Base-by-base conservation (phyloP, 2,329 filamentous ascomycete species). In the Taxawa tesnikishii region DNA sequence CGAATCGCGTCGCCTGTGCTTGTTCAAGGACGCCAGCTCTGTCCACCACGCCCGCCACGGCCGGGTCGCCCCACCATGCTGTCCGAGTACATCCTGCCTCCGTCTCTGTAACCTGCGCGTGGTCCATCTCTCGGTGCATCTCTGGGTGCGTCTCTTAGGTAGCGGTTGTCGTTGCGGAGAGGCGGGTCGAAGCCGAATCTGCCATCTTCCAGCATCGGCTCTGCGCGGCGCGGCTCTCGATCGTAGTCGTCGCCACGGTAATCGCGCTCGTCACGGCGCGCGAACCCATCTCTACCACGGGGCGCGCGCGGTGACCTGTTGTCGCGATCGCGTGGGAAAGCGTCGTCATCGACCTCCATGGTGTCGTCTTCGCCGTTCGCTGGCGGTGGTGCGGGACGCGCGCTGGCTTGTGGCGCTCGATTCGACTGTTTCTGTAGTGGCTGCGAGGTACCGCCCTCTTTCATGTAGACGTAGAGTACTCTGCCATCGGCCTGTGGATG, bases 401-500 rank as follows among this genome's bases (percentile, higher is more conserved):
- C 40, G n/a, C 30, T 38, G 53, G 50, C 47, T 56, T 45, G 42
- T 45, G 38, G 9, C 15, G 29, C 16, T 8, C 15, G 13, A 3
- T 28, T 18, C 24, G 13, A 13, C 47, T 43, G 14, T 51, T 36
- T 24, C 29, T 43, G 36, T 15, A 48, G 14, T 43, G 45, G 15
- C 39, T 51, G 40, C 39, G 53, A 28, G 42, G 48, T 33, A 38
- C 59, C 60, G 38, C 66, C 66, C 3, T 68, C 58, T 52, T 82
- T 83, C 53, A 74, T 60, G 52, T 79, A 85, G 24, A 88, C 79
- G 50, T 80, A 72, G 33, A 88, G 68, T 11, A 79, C 57, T 42
- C 78, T 69, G 29, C 81, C 81, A 47, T 88, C 82, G 47, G 82
- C 82, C 79, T 75, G 39, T 28, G 18, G n/a, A 8, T 8, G 2